Evolutionary conservation across 192 early-diverging fungal genomes (phyloP).

Genomic region (Chytriomyces sp.): DNA sequence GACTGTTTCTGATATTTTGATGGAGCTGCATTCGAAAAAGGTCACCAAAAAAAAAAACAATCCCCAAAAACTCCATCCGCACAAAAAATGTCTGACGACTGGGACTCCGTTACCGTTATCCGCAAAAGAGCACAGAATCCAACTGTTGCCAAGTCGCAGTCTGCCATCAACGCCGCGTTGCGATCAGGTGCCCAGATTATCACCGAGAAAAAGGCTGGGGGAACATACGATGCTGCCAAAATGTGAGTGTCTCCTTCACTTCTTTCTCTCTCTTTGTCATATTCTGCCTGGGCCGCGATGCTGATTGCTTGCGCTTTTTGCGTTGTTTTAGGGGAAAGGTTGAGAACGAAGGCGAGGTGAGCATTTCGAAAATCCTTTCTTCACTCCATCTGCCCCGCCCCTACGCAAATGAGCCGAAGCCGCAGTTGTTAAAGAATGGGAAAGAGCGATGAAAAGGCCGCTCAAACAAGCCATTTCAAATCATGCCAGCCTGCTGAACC

Average conservation of each 20-base stretch:
- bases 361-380: background rate
- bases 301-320: background rate
- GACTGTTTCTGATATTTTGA: too few species aligned
- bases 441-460: background rate
- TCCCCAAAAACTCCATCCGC: background rate
- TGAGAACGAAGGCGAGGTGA: constrained; percentile 84
- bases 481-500: background rate
- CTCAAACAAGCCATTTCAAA: background rate
- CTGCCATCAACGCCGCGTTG: constrained; percentile 77
- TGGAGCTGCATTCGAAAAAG: too few species aligned
- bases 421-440: background rate
- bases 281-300: background rate
- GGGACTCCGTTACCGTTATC: constrained; percentile 79
- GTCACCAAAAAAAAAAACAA: too few species aligned
- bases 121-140: constrained; percentile 72
- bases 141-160: constrained; percentile 59
- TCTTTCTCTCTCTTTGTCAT: background rate
- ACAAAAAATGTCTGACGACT: constrained; percentile 52
- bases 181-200: constrained; percentile 71
- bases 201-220: constrained; percentile 74
- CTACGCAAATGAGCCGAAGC: background rate
- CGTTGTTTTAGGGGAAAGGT: constrained; percentile 67
- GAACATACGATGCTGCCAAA: constrained; percentile 54
- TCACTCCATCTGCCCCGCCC: background rate
- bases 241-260: constrained; percentile 35